Conservation (phyloP, 2,329 filamentous ascomycete genomes). For the Fusarium sublunatum region DNA sequence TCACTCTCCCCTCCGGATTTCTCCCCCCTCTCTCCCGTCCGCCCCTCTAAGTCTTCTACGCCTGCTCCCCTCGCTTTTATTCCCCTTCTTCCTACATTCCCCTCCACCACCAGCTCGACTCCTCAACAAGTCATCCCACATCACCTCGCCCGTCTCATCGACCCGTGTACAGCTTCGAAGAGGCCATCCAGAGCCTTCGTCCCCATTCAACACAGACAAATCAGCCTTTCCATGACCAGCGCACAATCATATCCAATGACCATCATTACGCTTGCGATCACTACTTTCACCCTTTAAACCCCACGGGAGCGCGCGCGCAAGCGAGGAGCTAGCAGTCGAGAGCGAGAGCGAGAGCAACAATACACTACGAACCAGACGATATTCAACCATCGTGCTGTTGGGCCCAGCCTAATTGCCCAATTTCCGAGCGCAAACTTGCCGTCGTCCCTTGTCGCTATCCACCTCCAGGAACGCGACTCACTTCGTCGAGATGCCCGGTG, state of each 20-base stretch:
- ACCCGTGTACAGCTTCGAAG: slow-evolving; percentile 40
- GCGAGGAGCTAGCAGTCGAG: slow-evolving; percentile 61
- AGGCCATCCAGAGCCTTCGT: slow-evolving; percentile 49
- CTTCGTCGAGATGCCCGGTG: slow-evolving; percentile 73
- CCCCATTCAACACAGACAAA: slow-evolving; percentile 41
- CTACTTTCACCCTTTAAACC: slow-evolving; percentile 76
- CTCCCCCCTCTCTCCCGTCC: slow-evolving; percentile 42
- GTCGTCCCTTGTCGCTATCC: slow-evolving; percentile 42
- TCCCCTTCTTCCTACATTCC: slow-evolving; percentile 43
- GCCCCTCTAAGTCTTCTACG: slow-evolving; percentile 46
- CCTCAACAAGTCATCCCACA: slow-evolving; percentile 43
- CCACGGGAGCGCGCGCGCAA: slow-evolving; percentile 74
- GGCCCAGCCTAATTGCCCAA: slow-evolving; percentile 45
- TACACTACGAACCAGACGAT: slow-evolving; percentile 58
- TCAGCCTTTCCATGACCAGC: slow-evolving; percentile 57
- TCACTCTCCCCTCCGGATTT: slow-evolving; percentile 45
- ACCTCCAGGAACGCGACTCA: slow-evolving; percentile 48
- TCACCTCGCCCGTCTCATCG: slow-evolving; percentile 46
- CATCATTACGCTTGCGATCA: slow-evolving; percentile 61
- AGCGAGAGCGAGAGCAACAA: slow-evolving; percentile 50
- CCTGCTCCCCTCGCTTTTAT: slow-evolving; percentile 46
- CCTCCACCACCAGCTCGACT: slow-evolving; percentile 40
- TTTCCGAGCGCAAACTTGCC: slow-evolving; percentile 42
- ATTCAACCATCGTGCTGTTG: slow-evolving; percentile 68
- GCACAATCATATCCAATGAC: slow-evolving; percentile 64